Percentiles rank a stretch among this genome's conserved stretches.
These are phyloP conservation scores for Aspergillus ustus DNA, from an alignment of 2,329 filamentous ascomycete species.

Conservation along the genomic window DNA sequence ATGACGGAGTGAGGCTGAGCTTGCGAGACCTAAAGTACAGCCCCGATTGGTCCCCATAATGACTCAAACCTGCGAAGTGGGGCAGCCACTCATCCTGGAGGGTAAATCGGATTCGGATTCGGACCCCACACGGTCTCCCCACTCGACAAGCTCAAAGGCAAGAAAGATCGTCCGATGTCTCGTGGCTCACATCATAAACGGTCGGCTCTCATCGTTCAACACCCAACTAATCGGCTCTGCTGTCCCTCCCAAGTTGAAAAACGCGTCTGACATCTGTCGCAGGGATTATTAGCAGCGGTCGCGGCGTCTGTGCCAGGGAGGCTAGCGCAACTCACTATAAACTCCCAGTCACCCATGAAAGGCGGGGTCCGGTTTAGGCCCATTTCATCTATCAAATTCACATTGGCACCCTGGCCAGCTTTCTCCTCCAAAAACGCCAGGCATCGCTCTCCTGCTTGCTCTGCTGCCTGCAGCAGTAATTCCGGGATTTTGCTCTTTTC, in stretches of 20 bases:
- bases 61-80: neutral
- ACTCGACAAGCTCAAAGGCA: neutral
- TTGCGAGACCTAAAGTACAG: neutral
- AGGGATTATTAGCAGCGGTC: neutral
- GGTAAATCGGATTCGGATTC: too few species aligned
- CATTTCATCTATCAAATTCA: constrained; percentile 25
- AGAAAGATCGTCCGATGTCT: too few species aligned
- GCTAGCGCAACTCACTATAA: constrained; percentile 40
- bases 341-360: constrained; percentile 49
- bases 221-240: constrained; percentile 26
- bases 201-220: constrained; percentile 14
- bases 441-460: constrained; percentile 35
- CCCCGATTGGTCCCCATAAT: neutral
- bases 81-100: neutral
- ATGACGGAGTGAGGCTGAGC: neutral
- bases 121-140: too few species aligned
- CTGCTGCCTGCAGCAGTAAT: constrained; percentile 44
- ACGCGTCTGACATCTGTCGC: constrained; percentile 34
- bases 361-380: constrained; percentile 31
- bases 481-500: constrained; percentile 39
- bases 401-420: constrained; percentile 19
- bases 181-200: constrained; percentile 1
- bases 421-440: constrained; percentile 32
- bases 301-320: neutral
- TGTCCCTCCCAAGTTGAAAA: constrained; percentile 30